Base-by-base conservation (phyloP, 108 stramenopile genomes). In the Cyclostephanos invisitatus region DNA sequence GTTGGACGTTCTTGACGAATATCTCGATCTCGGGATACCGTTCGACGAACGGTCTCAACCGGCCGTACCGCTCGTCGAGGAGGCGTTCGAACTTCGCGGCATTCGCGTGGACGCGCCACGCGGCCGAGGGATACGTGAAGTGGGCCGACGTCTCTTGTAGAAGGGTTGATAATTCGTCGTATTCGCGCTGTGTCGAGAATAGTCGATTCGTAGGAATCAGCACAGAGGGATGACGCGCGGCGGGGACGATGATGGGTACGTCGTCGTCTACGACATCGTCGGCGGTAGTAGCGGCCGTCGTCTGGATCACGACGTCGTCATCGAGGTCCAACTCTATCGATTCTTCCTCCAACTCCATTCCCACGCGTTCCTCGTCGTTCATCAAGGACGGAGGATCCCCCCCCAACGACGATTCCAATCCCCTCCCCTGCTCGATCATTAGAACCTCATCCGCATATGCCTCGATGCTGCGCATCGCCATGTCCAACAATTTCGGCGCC, bases 61-160 rank as follows among this genome's bases (percentile, higher is more conserved):
- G 69, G 2, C 95, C 95, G 69, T 94, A 96, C 49, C 85, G 86
- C 72, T 96, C 92, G 54, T 92, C 89, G 62, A 96, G 75, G 17
- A 78, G 58, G 2, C 95, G 87, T 72, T 93, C 92, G 73, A 96
- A 96, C 61, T 92, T 89, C 42, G 90, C 89, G 12, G 92, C 90
- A 64, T 88, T 92, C 44, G 88, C 89, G 46, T 86, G 87, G 9
- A 83, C 60, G 48, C 85, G 90, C 86, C 86, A 95, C 47, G 64
- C 17, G 32, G 63, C 66, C 15, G 81, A 35, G 14, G 75, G 70
- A 18, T 83, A 59, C 21, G 85, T 78, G 74, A 91, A 93, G 64
- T 91, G 81, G 12, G 75, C 61, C 3, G 90, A 77, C 2, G 86
- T 77, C 9, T 86, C 86, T 22, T 46, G 35, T 17, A 93, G 69